Percentiles rank a stretch among this genome's conserved stretches.
These are phyloP conservation scores for Salinomyces thailandicus DNA, from an alignment of 2,329 filamentous ascomycete species.

Conservation along the genomic window DNA sequence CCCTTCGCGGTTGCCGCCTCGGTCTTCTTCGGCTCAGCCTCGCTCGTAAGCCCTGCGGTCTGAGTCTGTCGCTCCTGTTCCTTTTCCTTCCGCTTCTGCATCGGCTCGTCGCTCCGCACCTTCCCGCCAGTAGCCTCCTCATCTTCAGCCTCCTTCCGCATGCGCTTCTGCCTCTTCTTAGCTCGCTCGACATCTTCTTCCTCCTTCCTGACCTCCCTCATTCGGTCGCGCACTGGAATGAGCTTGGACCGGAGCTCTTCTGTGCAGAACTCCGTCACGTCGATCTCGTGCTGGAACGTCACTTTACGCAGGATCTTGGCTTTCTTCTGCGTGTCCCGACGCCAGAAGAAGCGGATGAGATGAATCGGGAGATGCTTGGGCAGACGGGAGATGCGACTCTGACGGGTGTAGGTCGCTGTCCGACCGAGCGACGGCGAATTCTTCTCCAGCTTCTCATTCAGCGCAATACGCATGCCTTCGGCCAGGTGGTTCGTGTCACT, in stretches of 20 bases:
- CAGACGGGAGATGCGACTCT: constrained; percentile 75
- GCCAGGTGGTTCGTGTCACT: constrained; percentile 76
- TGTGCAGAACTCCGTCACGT: constrained; percentile 89
- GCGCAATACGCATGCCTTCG: constrained; percentile 71
- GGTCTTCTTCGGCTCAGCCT: constrained; percentile 39
- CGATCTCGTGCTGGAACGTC: constrained; percentile 85
- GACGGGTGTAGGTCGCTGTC: constrained; percentile 79
- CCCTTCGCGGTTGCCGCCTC: constrained; percentile 37
- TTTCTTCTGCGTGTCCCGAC: constrained; percentile 90
- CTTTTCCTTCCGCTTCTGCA: constrained; percentile 81
- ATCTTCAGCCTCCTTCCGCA: constrained; percentile 46
- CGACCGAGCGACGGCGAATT: constrained; percentile 64
- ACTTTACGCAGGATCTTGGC: constrained; percentile 99
- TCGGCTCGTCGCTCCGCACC: constrained; percentile 48
- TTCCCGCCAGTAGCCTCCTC: constrained; percentile 26
- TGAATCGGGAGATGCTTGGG: constrained; percentile 95
- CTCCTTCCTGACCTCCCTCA: constrained; percentile 89
- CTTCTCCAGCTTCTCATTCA: constrained; percentile 89
- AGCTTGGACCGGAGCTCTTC: constrained; percentile 75
- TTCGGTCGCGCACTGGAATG: constrained; percentile 88
- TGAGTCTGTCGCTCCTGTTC: constrained; percentile 38
- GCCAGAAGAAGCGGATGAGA: constrained; percentile 98
- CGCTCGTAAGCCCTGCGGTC: constrained; percentile 22
- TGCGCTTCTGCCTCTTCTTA: constrained; percentile 79
- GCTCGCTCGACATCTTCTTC: constrained; percentile 86